These are phyloP conservation scores for Pyrenophora tritici-repentis DNA, from an alignment of 2,329 filamentous ascomycete species.

Conservation along the genomic window DNA sequence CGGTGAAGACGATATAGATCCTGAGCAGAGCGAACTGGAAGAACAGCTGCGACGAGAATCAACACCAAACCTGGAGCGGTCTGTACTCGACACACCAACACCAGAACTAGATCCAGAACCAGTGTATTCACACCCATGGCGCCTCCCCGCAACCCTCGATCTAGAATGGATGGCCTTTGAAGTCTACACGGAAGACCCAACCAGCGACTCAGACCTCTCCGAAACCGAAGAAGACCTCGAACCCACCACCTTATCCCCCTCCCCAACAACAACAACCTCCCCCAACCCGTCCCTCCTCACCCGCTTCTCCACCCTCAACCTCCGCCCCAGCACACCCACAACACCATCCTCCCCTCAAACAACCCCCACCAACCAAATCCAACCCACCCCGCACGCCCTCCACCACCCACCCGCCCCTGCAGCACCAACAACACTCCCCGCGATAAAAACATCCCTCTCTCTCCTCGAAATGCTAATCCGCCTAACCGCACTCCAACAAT, in stretches of 20 bases:
- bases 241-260: conserved; percentile 19
- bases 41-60: conserved; percentile 53
- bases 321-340: conserved; percentile 39
- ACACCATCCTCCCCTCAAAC: conserved; percentile 9
- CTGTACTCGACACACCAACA: too few species aligned
- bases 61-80: conserved; percentile 23
- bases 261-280: conserved; percentile 23
- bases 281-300: conserved; percentile 47
- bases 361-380: conserved; percentile 30
- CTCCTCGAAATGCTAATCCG: conserved; percentile 88
- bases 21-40: conserved; percentile 53
- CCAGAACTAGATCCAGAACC: conserved; percentile 3
- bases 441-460: conserved; percentile 72
- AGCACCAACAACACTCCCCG: conserved; percentile 42
- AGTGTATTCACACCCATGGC: conserved; percentile 54
- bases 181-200: conserved; percentile 71
- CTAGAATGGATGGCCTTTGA: conserved; percentile 92
- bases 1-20: conserved; percentile 29
- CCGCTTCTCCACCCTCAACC: conserved; percentile 55
- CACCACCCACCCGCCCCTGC: conserved; percentile 10
- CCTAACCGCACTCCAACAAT: conserved; percentile 85
- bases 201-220: conserved; percentile 60
- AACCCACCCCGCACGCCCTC: conserved; percentile 3
- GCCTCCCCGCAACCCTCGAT: conserved; percentile 75
- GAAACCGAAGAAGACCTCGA: conserved; percentile 37